Percentiles rank a stretch among this genome's conserved stretches.
Evolutionary conservation across 164 flowering plant species (phyloP).

Genomic region (Piper longum): DNA sequence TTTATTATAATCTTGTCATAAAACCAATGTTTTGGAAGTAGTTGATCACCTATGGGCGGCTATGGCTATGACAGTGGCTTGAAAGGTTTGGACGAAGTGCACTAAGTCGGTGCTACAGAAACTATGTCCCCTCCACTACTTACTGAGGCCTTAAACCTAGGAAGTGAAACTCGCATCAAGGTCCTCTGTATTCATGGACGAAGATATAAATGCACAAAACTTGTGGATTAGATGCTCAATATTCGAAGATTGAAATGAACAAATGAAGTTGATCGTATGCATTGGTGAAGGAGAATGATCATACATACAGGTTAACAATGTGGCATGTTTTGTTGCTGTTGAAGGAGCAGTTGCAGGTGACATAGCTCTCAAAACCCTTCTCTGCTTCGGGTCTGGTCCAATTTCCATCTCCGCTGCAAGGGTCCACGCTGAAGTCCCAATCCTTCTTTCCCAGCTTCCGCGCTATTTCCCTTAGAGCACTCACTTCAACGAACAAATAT

Average conservation of each 20-base stretch:
- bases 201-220: not conserved
- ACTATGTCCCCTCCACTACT: no score
- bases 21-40: no score
- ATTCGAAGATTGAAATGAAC: not conserved
- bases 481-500: constrained; percentile 27
- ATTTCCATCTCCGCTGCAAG: constrained; percentile 15
- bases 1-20: no score
- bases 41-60: no score
- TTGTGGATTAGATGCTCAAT: not conserved
- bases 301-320: constrained; percentile 34
- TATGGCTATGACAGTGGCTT: no score
- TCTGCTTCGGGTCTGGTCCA: constrained; percentile 17
- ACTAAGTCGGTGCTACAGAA: no score
- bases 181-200: no score
- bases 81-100: no score
- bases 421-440: constrained; percentile 25
- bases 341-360: constrained; percentile 49
- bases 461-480: constrained; percentile 36
- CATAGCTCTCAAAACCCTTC: constrained; percentile 35
- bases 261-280: not conserved
- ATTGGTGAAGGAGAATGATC: not conserved
- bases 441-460: constrained; percentile 42
- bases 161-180: no score
- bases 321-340: constrained; percentile 36
- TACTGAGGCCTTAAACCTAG: no score